Percentiles rank a stretch among this genome's conserved stretches.
Conservation (phyloP, 441 rosid species). For the Aquilaria agallochum region DNA sequence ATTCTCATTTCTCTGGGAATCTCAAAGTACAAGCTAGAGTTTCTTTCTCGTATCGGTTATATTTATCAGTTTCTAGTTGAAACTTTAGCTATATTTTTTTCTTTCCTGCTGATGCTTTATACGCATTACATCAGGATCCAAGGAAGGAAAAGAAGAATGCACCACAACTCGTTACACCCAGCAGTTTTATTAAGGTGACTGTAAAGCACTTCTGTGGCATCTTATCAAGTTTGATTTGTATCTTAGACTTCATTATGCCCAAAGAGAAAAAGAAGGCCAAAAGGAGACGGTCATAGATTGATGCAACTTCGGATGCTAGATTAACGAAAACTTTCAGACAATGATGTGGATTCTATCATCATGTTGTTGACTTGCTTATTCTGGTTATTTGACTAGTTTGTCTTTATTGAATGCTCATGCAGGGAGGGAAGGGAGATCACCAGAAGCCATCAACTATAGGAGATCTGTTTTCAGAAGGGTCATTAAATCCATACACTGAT, state of each 20-base stretch:
- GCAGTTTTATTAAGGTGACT: constrained; percentile 48
- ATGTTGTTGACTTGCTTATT: constrained; percentile 2
- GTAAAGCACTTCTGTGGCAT: not conserved
- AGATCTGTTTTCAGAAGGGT: constrained; percentile 91
- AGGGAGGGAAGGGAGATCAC: constrained; percentile 38
- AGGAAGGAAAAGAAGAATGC: constrained; percentile 43
- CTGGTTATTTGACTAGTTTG: constrained; percentile 9
- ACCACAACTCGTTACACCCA: constrained; percentile 51
- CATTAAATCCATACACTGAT: constrained; percentile 77
- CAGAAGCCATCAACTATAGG: constrained; percentile 68
- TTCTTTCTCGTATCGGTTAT: not conserved
- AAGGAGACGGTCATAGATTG: not conserved
- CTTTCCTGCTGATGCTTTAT: constrained; percentile 13
- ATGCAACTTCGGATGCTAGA: no score
- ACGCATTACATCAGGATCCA: constrained; percentile 49
- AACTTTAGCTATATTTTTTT: not conserved
- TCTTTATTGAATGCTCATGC: constrained; percentile 14
- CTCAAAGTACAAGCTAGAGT: constrained; percentile 2
- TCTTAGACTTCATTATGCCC: not conserved
- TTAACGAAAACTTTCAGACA: constrained; percentile 1
- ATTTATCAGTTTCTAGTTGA: not conserved
- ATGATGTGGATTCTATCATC: not conserved
- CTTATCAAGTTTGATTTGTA: not conserved
- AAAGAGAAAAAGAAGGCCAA: not conserved
- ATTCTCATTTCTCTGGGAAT: constrained; percentile 1